phyloP scores from a whole-genome alignment of 371 early-diverging fungal species.

The Rhizopus arrhizus region DNA sequence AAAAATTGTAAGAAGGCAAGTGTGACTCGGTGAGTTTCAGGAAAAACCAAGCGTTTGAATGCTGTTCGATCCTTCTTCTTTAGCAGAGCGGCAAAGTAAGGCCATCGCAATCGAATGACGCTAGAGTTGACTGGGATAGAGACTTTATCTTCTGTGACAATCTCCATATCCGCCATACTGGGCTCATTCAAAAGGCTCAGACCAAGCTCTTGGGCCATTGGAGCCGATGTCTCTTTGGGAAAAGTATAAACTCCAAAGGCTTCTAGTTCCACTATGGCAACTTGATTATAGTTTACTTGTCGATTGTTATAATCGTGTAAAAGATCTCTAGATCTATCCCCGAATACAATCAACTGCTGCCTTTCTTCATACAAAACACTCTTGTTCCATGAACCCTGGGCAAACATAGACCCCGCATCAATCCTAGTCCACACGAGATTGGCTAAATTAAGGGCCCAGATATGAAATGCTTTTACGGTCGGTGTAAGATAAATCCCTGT shows the following conservation, averaged over 20 bases:
- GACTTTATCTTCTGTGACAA: conserved; percentile 60
- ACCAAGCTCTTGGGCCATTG: conserved; percentile 61
- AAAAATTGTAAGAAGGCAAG: conserved; percentile 71
- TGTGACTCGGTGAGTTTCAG: conserved; percentile 67
- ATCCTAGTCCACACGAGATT: conserved; percentile 71
- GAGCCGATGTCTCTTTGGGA: conserved; percentile 55
- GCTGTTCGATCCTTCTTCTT: conserved; percentile 18
- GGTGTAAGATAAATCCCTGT: conserved; percentile 76
- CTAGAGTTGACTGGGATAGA: conserved; percentile 70
- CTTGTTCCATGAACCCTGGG: conserved; percentile 79
- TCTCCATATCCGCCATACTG: conserved; percentile 69
- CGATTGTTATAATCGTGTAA: conserved; percentile 78
- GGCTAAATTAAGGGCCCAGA: conserved; percentile 74
- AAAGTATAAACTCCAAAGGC: conserved; percentile 73
- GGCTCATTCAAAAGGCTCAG: conserved; percentile 68
- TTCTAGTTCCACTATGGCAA: conserved; percentile 71
- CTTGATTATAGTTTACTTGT: conserved; percentile 76
- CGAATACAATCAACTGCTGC: conserved; percentile 70
- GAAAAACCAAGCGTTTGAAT: conserved; percentile 50
- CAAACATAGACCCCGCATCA: conserved; percentile 66
- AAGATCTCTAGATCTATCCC: conserved; percentile 69
- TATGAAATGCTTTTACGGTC: conserved; percentile 67
- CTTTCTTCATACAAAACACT: conserved; percentile 64
- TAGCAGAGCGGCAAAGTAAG: conserved; percentile 58
- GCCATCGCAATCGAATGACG: conserved; percentile 70